These are phyloP conservation scores for Amanita molliuscula DNA, from an alignment of 768 basidiomycete genomes.

Conservation along the genomic window DNA sequence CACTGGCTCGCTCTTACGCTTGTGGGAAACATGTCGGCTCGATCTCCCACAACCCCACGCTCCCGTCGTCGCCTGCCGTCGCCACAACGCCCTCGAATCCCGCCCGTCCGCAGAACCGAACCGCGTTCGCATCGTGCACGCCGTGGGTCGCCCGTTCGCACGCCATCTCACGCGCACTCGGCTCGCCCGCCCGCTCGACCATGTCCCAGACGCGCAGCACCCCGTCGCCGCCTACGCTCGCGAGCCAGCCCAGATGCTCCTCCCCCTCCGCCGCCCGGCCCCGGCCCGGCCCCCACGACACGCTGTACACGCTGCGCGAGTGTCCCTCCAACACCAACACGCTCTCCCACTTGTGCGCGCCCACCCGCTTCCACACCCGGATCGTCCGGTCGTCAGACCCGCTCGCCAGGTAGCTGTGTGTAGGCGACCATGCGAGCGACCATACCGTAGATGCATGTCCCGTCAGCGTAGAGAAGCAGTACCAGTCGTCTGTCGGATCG, in stretches of 20 bases:
- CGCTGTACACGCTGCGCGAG: conserved; percentile 68
- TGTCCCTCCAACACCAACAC: conserved; percentile 53
- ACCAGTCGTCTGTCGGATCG: conserved; percentile 94
- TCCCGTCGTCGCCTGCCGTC: conserved; percentile 81
- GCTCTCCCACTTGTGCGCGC: conserved; percentile 53
- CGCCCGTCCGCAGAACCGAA: conserved; percentile 71
- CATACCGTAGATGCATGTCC: conserved; percentile 89
- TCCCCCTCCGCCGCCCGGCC: conserved; percentile 16
- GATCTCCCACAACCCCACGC: conserved; percentile 65
- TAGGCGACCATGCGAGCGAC: conserved; percentile 75
- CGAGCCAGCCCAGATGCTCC: conserved; percentile 67
- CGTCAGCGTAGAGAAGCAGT: conserved; percentile 68
- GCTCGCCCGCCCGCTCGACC: conserved; percentile 20
- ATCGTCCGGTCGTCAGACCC: conserved; percentile 81
- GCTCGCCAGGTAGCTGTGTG: conserved; percentile 73
- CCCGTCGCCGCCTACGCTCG: conserved; percentile 82
- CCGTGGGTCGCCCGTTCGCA: conserved; percentile 60
- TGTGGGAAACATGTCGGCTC: too few species aligned
- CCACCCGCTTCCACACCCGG: conserved; percentile 71
- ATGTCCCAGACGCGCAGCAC: conserved; percentile 75
- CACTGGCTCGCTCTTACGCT: too few species aligned
- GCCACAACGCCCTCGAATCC: conserved; percentile 62
- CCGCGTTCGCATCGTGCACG: conserved; percentile 75
- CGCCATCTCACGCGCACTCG: conserved; percentile 30
- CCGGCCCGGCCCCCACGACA: conserved; percentile 55